These are phyloP conservation scores for Acanthamoeba sp. DNA, from an alignment of 208 protist genomes.

Conservation along the genomic window DNA sequence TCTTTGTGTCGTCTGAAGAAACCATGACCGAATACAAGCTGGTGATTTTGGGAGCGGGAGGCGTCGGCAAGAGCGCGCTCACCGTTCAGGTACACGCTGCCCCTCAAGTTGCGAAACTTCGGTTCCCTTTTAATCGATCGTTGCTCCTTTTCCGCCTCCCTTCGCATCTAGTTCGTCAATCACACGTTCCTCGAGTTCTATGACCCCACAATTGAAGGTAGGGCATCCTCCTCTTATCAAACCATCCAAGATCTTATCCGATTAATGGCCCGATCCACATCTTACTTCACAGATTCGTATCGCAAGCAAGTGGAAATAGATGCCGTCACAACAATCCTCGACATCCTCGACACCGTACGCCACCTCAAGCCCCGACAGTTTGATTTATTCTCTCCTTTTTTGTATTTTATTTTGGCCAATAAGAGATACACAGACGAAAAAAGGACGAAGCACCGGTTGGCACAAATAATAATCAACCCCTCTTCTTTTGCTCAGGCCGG, in stretches of 20 bases:
- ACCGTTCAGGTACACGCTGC: conserved; percentile 41
- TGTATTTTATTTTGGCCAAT: no score
- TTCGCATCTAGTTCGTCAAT: conserved; percentile 11
- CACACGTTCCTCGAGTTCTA: conserved; percentile 72
- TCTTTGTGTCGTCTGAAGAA: no score
- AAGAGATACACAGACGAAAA: not conserved
- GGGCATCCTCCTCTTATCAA: not conserved
- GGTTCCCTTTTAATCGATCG: not conserved
- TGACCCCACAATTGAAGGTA: conserved; percentile 81
- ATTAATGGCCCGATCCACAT: not conserved
- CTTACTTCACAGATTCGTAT: conserved; percentile 74
- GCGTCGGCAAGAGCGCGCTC: conserved; percentile 88
- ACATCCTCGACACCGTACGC: conserved; percentile 78
- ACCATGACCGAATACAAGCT: conserved; percentile 82
- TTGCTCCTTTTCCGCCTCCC: not conserved
- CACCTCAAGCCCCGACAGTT: not conserved
- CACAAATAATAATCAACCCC: not conserved
- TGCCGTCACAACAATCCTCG: conserved; percentile 45
- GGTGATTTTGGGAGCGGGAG: conserved; percentile 89
- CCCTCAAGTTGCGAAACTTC: no score
- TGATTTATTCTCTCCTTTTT: no score
- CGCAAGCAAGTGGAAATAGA: conserved; percentile 80
- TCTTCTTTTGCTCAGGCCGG: conserved; percentile 40
- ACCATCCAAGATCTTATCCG: not conserved
- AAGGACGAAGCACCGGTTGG: not conserved